Percentiles rank a stretch among this genome's conserved stretches.
phyloP scores from a whole-genome alignment of 1,139 yeast species.

The Pichia terricola region DNA sequence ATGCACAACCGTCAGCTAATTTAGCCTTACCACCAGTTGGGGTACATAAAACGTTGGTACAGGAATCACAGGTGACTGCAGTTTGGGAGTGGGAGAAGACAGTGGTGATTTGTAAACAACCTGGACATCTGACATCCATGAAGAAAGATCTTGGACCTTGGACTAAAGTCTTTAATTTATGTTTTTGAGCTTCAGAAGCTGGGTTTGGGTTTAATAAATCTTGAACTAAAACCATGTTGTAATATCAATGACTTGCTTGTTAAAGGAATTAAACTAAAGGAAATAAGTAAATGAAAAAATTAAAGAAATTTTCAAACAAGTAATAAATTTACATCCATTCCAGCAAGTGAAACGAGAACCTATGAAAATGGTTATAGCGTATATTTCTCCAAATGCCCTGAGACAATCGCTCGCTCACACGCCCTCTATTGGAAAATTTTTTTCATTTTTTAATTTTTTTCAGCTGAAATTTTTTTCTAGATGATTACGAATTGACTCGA shows the following conservation, averaged over 20 bases:
- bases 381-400: too few relatives aligned
- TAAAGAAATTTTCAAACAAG: neutral
- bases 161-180: constrained; percentile 95
- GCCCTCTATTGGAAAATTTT: too few relatives aligned
- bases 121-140: constrained; percentile 99
- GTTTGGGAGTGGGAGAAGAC: constrained; percentile 99
- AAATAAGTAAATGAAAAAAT: neutral
- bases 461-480: too few relatives aligned
- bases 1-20: constrained; percentile 98
- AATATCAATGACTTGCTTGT: too few relatives aligned
- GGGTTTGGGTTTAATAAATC: constrained; percentile 97
- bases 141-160: constrained; percentile 97
- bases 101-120: constrained; percentile 97
- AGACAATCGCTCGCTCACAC: too few relatives aligned
- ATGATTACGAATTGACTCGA: too few relatives aligned
- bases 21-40: constrained; percentile 99
- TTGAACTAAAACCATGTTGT: constrained; percentile 76
- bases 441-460: too few relatives aligned
- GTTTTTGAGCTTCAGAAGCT: constrained; percentile 92
- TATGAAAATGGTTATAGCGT: too few relatives aligned
- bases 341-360: too few relatives aligned
- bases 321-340: too few relatives aligned
- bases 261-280: constrained; percentile 2
- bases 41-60: constrained; percentile 96
- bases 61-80: constrained; percentile 97